Conservation (phyloP, 2,329 filamentous ascomycete genomes). For the Cercospora zeae-maydis region DNA sequence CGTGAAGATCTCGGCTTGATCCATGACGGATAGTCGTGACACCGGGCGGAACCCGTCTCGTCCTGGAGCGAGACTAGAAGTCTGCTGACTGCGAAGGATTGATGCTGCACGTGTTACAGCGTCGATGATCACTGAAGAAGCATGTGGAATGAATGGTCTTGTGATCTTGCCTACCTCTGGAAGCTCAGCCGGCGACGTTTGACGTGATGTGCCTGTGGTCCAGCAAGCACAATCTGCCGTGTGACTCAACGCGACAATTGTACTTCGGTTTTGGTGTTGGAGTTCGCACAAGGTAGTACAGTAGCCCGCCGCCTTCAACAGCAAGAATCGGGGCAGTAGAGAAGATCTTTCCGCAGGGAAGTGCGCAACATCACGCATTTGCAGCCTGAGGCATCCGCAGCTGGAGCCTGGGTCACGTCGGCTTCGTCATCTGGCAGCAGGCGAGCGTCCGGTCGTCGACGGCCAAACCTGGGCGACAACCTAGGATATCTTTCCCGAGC, state of each 20-base stretch:
- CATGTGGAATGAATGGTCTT: slow-evolving; percentile 4
- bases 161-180: slow-evolving; percentile 8
- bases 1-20: slow-evolving; percentile 13
- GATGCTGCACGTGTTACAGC: not conserved
- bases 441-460: not conserved
- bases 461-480: not conserved
- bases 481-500: not conserved
- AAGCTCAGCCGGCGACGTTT: not conserved
- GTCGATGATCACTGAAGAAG: not conserved
- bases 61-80: too few relatives aligned
- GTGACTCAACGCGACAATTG: slow-evolving; percentile 1
- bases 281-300: not conserved
- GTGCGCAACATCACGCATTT: not conserved
- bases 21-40: slow-evolving; percentile 15
- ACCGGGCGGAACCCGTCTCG: not conserved
- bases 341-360: not conserved
- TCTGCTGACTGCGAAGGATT: not conserved
- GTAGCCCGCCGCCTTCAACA: not conserved
- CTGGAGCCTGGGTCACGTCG: not conserved
- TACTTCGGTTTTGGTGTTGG: not conserved
- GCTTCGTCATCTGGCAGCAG: not conserved
- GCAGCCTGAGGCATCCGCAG: not conserved
- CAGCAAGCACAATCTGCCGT: not conserved
- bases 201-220: not conserved
- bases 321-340: not conserved